phyloP scores from a whole-genome alignment of 108 stramenopile genomes.

The Conticribra guillardii region DNA sequence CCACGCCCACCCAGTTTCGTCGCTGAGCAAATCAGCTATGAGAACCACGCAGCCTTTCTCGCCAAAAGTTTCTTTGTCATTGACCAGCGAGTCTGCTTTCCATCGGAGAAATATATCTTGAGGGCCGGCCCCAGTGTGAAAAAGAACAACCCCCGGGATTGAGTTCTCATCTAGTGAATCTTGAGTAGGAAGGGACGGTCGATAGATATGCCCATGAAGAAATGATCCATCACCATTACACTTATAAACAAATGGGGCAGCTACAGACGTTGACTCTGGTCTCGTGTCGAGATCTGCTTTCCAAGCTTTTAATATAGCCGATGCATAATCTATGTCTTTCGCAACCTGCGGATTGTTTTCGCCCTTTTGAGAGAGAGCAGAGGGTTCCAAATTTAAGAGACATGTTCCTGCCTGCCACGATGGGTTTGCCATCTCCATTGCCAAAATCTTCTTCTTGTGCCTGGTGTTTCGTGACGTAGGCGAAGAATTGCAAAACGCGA shows the following conservation, averaged over 20 bases:
- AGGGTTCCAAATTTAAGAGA: neutral
- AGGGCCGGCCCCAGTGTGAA: slow-evolving; percentile 83
- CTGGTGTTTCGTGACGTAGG: too few species aligned
- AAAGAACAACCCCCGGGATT: slow-evolving; percentile 62
- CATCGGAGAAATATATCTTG: slow-evolving; percentile 74
- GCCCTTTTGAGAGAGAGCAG: neutral
- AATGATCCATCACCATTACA: slow-evolving; percentile 26
- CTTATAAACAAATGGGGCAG: slow-evolving; percentile 16
- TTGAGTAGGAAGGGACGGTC: slow-evolving; percentile 13
- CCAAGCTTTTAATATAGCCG: slow-evolving; percentile 53
- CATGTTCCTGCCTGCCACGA: slow-evolving; percentile 4
- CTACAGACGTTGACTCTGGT: slow-evolving; percentile 10
- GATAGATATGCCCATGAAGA: slow-evolving; percentile 56
- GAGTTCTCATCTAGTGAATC: neutral
- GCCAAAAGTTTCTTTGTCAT: slow-evolving; percentile 29
- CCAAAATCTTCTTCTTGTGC: too few species aligned
- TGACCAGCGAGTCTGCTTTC: slow-evolving; percentile 63
- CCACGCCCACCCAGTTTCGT: slow-evolving; percentile 74
- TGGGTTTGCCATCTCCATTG: too few species aligned
- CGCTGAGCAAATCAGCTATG: slow-evolving; percentile 67
- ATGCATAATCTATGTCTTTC: slow-evolving; percentile 46
- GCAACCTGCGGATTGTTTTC: slow-evolving; percentile 32
- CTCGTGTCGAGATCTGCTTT: slow-evolving; percentile 21
- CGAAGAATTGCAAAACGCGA: too few species aligned
- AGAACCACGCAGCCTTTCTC: slow-evolving; percentile 56